Evolutionary conservation across 345 rosid genomes (phyloP).

Genomic region (Zanthoxylum bungeanum): DNA sequence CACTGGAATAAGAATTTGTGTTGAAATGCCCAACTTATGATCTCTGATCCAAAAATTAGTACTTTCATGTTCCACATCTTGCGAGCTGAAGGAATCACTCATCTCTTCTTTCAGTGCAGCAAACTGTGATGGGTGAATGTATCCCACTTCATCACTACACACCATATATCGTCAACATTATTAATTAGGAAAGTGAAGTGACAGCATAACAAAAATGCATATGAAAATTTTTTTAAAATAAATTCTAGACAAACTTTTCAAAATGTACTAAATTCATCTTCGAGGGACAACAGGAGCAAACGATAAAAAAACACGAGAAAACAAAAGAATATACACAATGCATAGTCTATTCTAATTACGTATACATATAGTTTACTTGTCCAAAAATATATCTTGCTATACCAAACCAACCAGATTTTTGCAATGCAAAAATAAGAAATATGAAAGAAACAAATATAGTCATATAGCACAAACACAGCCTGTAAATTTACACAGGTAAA

Average conservation of each 20-base stretch:
- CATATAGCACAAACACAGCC: not conserved
- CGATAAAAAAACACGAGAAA: not conserved
- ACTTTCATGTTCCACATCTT: slow-evolving; percentile 14
- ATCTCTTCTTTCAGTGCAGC: slow-evolving; percentile 40
- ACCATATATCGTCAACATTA: slow-evolving; percentile 3
- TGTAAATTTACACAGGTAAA: too few species aligned
- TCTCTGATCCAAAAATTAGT: slow-evolving; percentile 60
- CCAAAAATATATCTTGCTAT: not conserved
- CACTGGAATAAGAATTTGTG: slow-evolving; percentile 49
- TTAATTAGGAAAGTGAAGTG: not conserved
- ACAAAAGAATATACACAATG: not conserved
- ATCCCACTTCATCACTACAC: slow-evolving; percentile 80
- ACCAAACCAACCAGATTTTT: too few species aligned
- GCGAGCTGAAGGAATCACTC: slow-evolving; percentile 9
- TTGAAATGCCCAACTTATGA: slow-evolving; percentile 82
- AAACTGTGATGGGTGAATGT: slow-evolving; percentile 87
- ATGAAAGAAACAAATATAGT: not conserved
- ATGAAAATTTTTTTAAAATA: not conserved
- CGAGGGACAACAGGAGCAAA: not conserved
- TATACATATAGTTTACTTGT: not conserved
- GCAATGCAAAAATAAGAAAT: not conserved
- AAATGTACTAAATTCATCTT: not conserved
- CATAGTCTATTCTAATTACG: not conserved
- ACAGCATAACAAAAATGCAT: not conserved
- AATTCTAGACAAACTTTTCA: not conserved